phyloP scores from a whole-genome alignment of 2,329 filamentous ascomycete species.

The Fusarium beomiforme region DNA sequence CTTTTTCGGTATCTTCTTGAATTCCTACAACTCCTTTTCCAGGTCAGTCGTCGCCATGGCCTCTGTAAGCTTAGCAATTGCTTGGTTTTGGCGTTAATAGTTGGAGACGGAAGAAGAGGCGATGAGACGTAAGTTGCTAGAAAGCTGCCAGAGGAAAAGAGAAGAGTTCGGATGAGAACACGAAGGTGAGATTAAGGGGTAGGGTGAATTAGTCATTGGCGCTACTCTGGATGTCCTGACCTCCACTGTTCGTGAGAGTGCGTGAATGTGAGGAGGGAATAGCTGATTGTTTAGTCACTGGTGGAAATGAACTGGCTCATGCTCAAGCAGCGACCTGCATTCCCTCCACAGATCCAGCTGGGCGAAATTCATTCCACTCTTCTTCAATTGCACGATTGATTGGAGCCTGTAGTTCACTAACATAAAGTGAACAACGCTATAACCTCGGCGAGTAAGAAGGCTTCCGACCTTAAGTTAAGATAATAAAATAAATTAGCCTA shows the following conservation, averaged over 20 bases:
- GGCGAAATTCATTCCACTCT: fast-evolving
- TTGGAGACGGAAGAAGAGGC: neutral
- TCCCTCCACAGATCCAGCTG: fast-evolving
- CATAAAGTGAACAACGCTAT: neutral
- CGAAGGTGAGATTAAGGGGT: neutral
- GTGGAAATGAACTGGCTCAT: neutral
- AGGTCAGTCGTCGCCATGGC: too few relatives aligned
- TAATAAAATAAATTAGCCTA: too few relatives aligned
- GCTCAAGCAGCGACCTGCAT: neutral
- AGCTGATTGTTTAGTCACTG: fast-evolving
- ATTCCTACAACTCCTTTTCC: too few relatives aligned
- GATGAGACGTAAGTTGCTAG: neutral
- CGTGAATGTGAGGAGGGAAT: neutral
- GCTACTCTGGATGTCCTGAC: neutral
- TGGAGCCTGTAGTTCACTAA: neutral
- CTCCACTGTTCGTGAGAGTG: neutral
- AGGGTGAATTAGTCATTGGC: neutral
- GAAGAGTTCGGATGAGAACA: neutral
- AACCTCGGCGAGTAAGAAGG: too few relatives aligned
- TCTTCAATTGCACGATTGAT: neutral
- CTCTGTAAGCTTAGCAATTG: too few relatives aligned
- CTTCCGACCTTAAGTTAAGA: too few relatives aligned
- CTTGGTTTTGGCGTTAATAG: neutral
- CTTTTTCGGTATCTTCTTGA: too few relatives aligned
- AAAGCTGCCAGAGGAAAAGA: neutral